phyloP scores from a whole-genome alignment of 495 filamentous ascomycete genomes.

The Chaetomidium leptoderma region DNA sequence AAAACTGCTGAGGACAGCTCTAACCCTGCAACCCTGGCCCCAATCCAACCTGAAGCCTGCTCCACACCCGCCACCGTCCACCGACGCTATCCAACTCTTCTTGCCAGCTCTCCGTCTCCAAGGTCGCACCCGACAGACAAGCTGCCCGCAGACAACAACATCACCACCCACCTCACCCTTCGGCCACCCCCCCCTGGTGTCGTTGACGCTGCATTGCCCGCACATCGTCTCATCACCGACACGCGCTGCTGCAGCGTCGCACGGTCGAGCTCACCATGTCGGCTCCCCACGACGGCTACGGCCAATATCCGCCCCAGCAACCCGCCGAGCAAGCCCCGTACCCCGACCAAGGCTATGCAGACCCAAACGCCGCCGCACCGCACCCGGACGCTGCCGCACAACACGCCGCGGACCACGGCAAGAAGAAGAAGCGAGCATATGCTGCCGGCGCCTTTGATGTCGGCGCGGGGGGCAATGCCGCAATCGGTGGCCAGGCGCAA shows the following conservation, averaged over 20 bases:
- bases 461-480: slow-evolving; percentile 82
- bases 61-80: slow-evolving; percentile 17
- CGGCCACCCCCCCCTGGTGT: slow-evolving; percentile 1
- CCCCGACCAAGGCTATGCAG: slow-evolving; percentile 34
- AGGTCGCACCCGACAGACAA: neutral
- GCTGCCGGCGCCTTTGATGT: slow-evolving; percentile 93
- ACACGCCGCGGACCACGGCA: slow-evolving; percentile 47
- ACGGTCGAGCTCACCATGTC: slow-evolving; percentile 43
- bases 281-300: slow-evolving; percentile 54
- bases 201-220: slow-evolving; percentile 15
- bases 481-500: slow-evolving; percentile 42
- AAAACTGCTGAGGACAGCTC: slow-evolving; percentile 19
- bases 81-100: slow-evolving; percentile 7
- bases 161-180: neutral
- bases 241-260: slow-evolving; percentile 13
- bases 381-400: slow-evolving; percentile 38
- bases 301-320: slow-evolving; percentile 60
- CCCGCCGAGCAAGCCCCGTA: slow-evolving; percentile 47
- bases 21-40: slow-evolving; percentile 14
- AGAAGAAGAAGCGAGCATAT: slow-evolving; percentile 86
- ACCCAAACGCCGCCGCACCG: slow-evolving; percentile 39
- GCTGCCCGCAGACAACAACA: neutral
- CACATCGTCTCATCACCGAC: slow-evolving; percentile 2
- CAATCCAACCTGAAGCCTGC: slow-evolving; percentile 19
- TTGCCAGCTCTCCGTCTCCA: slow-evolving; percentile 5